Percentiles rank a stretch among this genome's conserved stretches.
Conservation (phyloP, 1,284 basidiomycete species). For the Boletellus deceptivus region DNA sequence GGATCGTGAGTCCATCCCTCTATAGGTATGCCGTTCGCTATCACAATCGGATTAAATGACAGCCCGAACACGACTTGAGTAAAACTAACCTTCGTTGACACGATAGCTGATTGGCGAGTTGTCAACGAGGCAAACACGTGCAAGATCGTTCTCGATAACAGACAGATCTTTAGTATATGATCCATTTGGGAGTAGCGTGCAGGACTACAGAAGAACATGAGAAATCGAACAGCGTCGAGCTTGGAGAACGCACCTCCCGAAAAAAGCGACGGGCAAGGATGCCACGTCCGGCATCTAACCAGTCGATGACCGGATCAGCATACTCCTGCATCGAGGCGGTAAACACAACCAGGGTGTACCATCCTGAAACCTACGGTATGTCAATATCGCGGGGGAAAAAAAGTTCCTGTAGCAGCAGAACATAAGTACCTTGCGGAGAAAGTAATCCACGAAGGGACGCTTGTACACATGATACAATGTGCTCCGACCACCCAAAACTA, state of each 20-base stretch:
- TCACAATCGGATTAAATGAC: conserved; percentile 8
- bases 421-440: conserved; percentile 79
- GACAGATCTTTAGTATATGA: conserved; percentile 94
- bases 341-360: conserved; percentile 99
- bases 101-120: conserved; percentile 95
- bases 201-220: conserved; percentile 56
- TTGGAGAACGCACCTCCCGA: conserved; percentile 67
- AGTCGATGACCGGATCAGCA: conserved; percentile 99
- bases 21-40: conserved; percentile 97
- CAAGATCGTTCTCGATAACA: conserved; percentile 85
- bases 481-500: conserved; percentile 84
- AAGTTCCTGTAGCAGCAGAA: not conserved
- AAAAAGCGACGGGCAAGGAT: conserved; percentile 89
- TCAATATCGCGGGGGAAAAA: conserved; percentile 6
- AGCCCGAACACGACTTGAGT: not conserved
- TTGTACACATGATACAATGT: conserved; percentile 99
- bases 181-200: conserved; percentile 88
- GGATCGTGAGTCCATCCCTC: conserved; percentile 99
- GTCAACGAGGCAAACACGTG: conserved; percentile 91
- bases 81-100: conserved; percentile 81
- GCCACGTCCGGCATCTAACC: conserved; percentile 93
- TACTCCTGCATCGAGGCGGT: conserved; percentile 99
- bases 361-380: conserved; percentile 78
- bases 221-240: not conserved
- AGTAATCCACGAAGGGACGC: conserved; percentile 94